Base-by-base conservation (phyloP, 257 asterid genomes). In the Capsicum chinense region DNA sequence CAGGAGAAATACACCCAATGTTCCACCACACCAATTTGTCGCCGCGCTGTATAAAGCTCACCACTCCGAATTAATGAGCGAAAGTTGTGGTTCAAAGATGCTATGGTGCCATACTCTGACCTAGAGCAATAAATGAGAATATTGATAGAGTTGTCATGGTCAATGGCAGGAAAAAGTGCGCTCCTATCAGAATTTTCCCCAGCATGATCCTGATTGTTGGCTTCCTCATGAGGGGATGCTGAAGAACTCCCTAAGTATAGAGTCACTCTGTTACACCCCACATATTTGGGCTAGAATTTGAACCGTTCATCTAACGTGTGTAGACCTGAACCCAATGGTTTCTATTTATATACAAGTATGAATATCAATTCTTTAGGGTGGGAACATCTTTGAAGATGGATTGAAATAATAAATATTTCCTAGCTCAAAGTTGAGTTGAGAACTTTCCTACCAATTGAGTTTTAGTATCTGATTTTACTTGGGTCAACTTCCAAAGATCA, bases 41-140 rank as follows among this genome's bases (percentile, higher is more conserved):
- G 89, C 91, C 99, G 92, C 85, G 92, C 60, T 79, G 84, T 87
- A 62, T 94, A 96, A 15, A 96, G 90, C 83, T 92, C 95, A 5
- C 99, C 99, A 13, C 87, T 89, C 81, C 92, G 85, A 80, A 96
- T 78, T 79, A 96, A 92, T 6, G 95, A 89, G 35, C 95, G 97
- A 73, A 96, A 96, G 83, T 90, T 91, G 68, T 89, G 66, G 84
- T 92, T 94, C 71, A 96, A 79, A 15, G 91, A 90, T 26, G 99
- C 97, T 56, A 96, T 87, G 2, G 94, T 83, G 26, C 98, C 99
- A 60, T 93, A 96, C 84, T 94, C 99, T 3, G 95, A 88, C 66
- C 99, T 88, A 12, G 99, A 94, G 93, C 98, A 92, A 39, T 79
- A 90, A 56, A 96, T 85, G 39, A 96, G 97, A 81, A 95, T 92